Base-by-base conservation (phyloP, 352 stramenopile species). In the Globisporangium nagaii region DNA sequence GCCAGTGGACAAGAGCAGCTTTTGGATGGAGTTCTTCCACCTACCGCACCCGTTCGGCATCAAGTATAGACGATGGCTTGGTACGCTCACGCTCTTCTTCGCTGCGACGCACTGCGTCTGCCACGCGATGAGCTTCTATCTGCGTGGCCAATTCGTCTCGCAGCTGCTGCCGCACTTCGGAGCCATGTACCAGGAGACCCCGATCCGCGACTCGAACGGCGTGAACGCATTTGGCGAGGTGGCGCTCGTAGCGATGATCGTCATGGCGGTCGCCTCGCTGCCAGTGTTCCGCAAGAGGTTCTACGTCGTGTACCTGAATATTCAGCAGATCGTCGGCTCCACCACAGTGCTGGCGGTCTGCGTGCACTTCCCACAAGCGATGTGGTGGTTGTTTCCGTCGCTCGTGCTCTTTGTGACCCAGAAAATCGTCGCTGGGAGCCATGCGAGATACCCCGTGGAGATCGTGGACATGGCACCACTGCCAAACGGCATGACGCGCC, bases 11-110 rank as follows among this genome's bases (percentile, higher is more conserved):
- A 59, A 58, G 20, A 45, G 46, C 20, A 65, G 58, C 11, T 49
- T 58, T 15, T 77, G 68, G 68, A 57, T 56, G 6, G 36, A 70
- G 13, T 65, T 62, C 11, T 44, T 77, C 22, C 42, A 64, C 20
- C 17, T 76, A 2, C 45, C 68, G 1, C 52, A 54, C 17, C 32
- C 57, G 2, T 25, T 52, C 1, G 17, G 34, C 6, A 36, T 54
- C 19, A 73, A 70, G 53, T 71, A 72, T 15, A 58, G 67, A 12
- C 49, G 58, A 3, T 71, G 59, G 65, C 49, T 81, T 0, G 55
- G 53, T 1, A 12, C 31, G 12, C 15, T 69, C 35, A 40, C 57
- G 5, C 51, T 71, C 3, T 1, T 39, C 4, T 50, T 32, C 15
- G 55, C 53, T 0, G 19, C 35, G 6, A 9, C 65, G 3, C 71